Conservation (phyloP, 2,329 filamentous ascomycete species). For the Penicillium sp. region DNA sequence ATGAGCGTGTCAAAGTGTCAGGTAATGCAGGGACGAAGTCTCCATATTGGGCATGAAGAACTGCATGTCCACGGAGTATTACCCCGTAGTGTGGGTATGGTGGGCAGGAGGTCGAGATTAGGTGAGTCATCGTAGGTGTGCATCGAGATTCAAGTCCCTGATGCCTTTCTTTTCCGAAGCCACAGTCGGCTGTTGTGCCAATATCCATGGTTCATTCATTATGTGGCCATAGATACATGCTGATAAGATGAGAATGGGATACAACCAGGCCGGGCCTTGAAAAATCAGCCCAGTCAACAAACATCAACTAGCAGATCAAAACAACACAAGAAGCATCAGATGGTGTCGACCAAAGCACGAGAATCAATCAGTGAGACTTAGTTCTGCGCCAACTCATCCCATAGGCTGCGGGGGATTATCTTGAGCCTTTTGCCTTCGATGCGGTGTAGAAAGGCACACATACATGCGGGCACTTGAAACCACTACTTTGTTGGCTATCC, state of each 20-base stretch:
- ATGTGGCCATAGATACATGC: not conserved
- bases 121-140: slow-evolving; percentile 13
- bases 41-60: slow-evolving; percentile 23
- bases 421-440: slow-evolving; percentile 30
- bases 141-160: not conserved
- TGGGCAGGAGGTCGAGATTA: not conserved
- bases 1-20: not conserved
- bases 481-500: slow-evolving; percentile 12
- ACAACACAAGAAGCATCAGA: not conserved
- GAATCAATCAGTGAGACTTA: slow-evolving; percentile 15
- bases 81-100: slow-evolving; percentile 11
- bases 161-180: not conserved
- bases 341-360: slow-evolving; percentile 15
- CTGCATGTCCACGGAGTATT: slow-evolving; percentile 6
- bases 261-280: not conserved
- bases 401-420: slow-evolving; percentile 25
- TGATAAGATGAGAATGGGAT: not conserved
- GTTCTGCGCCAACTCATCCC: slow-evolving; percentile 14
- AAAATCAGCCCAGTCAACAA: not conserved
- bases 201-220: not conserved
- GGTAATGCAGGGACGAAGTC: slow-evolving; percentile 5
- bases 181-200: not conserved
- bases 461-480: slow-evolving; percentile 2
- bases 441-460: slow-evolving; percentile 34
- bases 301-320: not conserved